Evolutionary conservation across 305 asterid species (phyloP).

Genomic region (Solanum hybrid): DNA sequence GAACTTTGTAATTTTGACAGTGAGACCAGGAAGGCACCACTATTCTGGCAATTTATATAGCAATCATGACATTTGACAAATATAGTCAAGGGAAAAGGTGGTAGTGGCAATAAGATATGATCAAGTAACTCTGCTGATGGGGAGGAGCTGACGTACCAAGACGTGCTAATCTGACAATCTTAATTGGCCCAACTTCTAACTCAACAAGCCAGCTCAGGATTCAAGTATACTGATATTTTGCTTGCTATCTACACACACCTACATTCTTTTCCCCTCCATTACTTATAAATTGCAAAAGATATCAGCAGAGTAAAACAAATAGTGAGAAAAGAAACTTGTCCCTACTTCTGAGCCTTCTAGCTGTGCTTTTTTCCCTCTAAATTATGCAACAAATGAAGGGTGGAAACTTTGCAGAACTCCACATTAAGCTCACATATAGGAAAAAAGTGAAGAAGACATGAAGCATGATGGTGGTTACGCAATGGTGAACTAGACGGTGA

Average conservation of each 20-base stretch:
- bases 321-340: not conserved
- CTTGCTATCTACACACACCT: not conserved
- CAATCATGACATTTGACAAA: not conserved
- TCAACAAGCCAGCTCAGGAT: not conserved
- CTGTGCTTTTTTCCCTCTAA: not conserved
- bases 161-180: not conserved
- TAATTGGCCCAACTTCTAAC: not conserved
- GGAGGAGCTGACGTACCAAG: not conserved
- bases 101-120: not conserved
- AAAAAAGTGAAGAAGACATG: not conserved
- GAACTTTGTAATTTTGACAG: not conserved
- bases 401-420: not conserved
- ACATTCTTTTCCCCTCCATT: not conserved
- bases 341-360: not conserved
- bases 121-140: not conserved
- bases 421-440: not conserved
- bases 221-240: not conserved
- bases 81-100: not conserved
- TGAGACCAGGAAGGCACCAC: not conserved
- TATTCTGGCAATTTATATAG: not conserved
- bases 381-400: not conserved
- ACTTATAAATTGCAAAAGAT: not conserved
- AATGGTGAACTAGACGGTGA: not conserved
- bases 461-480: not conserved
- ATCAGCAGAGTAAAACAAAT: not conserved